phyloP scores from a whole-genome alignment of 2,329 filamentous ascomycete species.

The Myotisia sp. region DNA sequence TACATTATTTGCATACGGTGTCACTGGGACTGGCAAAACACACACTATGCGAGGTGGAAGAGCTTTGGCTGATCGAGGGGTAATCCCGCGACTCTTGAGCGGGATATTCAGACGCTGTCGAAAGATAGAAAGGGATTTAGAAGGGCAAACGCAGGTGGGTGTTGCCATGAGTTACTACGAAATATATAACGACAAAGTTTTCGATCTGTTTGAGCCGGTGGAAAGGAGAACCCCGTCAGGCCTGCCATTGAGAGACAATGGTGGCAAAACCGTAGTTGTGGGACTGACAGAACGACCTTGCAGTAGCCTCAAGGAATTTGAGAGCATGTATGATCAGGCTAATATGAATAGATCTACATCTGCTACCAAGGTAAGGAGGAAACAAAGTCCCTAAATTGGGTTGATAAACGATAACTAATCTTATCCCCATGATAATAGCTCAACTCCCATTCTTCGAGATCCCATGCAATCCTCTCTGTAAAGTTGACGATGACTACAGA shows the following conservation, averaged over 20 bases:
- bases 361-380: conserved; percentile 52
- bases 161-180: conserved; percentile 85
- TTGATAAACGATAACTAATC: too few species aligned
- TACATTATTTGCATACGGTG: conserved; percentile 84
- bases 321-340: conserved; percentile 75
- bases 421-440: conserved; percentile 34
- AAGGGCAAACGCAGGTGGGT: conserved; percentile 53
- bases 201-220: conserved; percentile 71
- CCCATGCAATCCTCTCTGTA: conserved; percentile 80
- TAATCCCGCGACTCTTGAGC: conserved; percentile 74
- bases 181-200: conserved; percentile 94
- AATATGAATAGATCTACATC: conserved; percentile 84
- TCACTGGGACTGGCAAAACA: conserved; percentile 87
- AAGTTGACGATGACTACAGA: conserved; percentile 67
- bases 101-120: conserved; percentile 71
- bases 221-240: conserved; percentile 75
- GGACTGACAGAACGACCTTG: conserved; percentile 73
- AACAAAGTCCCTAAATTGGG: background rate
- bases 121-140: conserved; percentile 69
- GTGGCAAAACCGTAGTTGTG: conserved; percentile 74
- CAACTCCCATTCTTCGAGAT: conserved; percentile 79
- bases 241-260: conserved; percentile 68
- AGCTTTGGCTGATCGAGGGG: conserved; percentile 69
- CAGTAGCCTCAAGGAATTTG: conserved; percentile 76
- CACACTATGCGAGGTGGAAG: conserved; percentile 91